Percentiles rank a stretch among this genome's conserved stretches.
Conservation (phyloP, 441 rosid species). For the Iberis amara region DNA sequence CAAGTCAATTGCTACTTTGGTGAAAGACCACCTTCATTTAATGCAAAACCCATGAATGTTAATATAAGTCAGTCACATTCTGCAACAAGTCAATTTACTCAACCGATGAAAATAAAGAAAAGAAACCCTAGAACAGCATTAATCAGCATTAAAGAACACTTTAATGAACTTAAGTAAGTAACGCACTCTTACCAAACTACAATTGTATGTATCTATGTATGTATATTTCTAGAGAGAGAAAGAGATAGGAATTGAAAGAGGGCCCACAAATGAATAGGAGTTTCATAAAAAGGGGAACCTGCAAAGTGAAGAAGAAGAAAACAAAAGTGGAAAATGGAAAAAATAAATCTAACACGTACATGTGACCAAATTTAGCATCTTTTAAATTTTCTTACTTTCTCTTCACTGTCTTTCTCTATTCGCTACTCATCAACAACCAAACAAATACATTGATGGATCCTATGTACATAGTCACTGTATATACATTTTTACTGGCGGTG, state of each 20-base stretch:
- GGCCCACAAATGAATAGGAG: conserved; percentile 30
- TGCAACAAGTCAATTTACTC: conserved; percentile 17
- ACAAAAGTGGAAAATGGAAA: conserved; percentile 32
- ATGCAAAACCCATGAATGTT: conserved; percentile 31
- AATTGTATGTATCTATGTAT: conserved; percentile 10
- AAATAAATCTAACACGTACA: conserved; percentile 34
- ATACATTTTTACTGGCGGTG: conserved; percentile 23
- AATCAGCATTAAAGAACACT: conserved; percentile 16
- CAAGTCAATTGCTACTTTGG: conserved; percentile 28
- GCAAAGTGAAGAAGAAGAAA: conserved; percentile 36
- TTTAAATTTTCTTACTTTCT: conserved; percentile 23
- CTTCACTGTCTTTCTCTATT: conserved; percentile 30
- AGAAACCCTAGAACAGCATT: conserved; percentile 26
- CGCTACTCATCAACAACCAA: conserved; percentile 30
- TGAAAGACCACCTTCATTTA: conserved; percentile 32
- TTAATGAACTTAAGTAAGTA: conserved; percentile 19
- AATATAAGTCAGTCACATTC: conserved; percentile 27
- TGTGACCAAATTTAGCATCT: conserved; percentile 36
- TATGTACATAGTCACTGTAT: conserved; percentile 25
- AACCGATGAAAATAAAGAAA: conserved; percentile 29
- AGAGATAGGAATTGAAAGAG: conserved; percentile 14
- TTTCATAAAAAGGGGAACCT: conserved; percentile 36
- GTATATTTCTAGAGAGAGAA: conserved; percentile 23
- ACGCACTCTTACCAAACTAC: conserved; percentile 24
- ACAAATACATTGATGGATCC: conserved; percentile 33